A percentile compares a stretch with the other conserved stretches of the same genome.
phyloP scores from a whole-genome alignment of 2,329 filamentous ascomycete genomes.

The Neurospora sp. region DNA sequence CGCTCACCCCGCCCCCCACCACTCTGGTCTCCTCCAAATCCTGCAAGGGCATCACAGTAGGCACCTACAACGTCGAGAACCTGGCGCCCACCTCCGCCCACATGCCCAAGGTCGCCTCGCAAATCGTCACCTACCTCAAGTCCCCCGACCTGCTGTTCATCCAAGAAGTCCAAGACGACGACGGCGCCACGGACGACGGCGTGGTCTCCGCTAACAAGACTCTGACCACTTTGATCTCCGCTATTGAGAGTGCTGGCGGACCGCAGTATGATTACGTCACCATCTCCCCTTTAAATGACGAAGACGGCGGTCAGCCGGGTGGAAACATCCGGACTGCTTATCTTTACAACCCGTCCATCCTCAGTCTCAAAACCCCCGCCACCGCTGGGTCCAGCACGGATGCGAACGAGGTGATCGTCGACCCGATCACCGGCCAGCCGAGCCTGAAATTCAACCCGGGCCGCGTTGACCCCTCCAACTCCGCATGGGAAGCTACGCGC shows the following conservation, averaged over 20 bases:
- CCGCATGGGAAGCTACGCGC: conserved; percentile 49
- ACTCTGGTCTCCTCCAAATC: conserved; percentile 42
- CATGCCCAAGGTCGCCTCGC: conserved; percentile 47
- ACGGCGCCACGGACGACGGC: conserved; percentile 50
- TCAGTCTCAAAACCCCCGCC: conserved; percentile 43
- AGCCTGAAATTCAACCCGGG: conserved; percentile 59
- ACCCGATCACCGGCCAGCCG: not conserved
- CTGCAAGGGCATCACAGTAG: conserved; percentile 53
- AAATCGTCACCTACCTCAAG: conserved; percentile 54
- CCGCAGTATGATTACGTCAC: conserved; percentile 46
- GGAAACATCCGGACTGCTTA: conserved; percentile 65
- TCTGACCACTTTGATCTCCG: conserved; percentile 46
- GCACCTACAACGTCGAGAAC: conserved; percentile 63
- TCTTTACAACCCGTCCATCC: conserved; percentile 51
- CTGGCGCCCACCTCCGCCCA: conserved; percentile 45
- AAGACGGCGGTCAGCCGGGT: conserved; percentile 57
- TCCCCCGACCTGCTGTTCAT: conserved; percentile 57
- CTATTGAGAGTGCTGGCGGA: too few relatives aligned
- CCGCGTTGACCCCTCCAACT: conserved; percentile 51
- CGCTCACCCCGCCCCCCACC: conserved; percentile 38
- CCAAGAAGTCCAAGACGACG: conserved; percentile 62
- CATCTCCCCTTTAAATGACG: conserved; percentile 47
- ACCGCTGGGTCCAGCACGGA: conserved; percentile 45
- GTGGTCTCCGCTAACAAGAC: conserved; percentile 47
- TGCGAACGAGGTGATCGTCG: conserved; percentile 31